phyloP scores from a whole-genome alignment of 352 stramenopile genomes.

The Phytopythium chamaehyphon region DNA sequence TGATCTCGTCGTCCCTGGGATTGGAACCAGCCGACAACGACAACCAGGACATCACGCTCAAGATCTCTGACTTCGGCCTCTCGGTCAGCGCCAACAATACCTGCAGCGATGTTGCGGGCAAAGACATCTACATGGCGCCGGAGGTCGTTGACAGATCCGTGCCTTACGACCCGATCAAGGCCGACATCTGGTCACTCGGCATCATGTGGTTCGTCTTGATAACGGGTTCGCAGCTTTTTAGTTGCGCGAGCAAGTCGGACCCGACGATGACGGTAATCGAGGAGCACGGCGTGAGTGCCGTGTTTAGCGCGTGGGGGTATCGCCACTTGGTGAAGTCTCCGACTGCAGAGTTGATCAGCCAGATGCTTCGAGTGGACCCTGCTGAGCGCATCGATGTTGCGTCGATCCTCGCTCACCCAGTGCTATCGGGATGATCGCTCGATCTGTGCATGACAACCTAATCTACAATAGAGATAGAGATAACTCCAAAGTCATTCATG shows the following conservation, averaged over 20 bases:
- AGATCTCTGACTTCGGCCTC: conserved; percentile 60
- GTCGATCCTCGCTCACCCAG: neutral
- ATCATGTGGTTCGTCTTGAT: conserved; percentile 68
- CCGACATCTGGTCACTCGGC: conserved; percentile 64
- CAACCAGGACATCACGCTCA: conserved; percentile 16
- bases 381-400: neutral
- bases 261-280: neutral
- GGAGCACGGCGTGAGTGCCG: neutral
- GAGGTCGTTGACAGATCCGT: conserved; percentile 33
- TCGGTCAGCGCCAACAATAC: conserved; percentile 10
- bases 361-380: conserved; percentile 29
- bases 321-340: conserved; percentile 6
- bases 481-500: too few species aligned
- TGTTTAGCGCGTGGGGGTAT: neutral
- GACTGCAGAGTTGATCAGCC: conserved; percentile 16
- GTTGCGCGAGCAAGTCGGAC: neutral
- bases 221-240: conserved; percentile 30
- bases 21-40: conserved; percentile 1
- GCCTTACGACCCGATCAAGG: conserved; percentile 36
- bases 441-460: too few species aligned
- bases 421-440: too few species aligned
- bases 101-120: conserved; percentile 18
- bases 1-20: conserved; percentile 13
- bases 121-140: conserved; percentile 64
- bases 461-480: too few species aligned